Base-by-base conservation (phyloP, 2,329 filamentous ascomycete genomes). In the Colletotrichum kahawae region DNA sequence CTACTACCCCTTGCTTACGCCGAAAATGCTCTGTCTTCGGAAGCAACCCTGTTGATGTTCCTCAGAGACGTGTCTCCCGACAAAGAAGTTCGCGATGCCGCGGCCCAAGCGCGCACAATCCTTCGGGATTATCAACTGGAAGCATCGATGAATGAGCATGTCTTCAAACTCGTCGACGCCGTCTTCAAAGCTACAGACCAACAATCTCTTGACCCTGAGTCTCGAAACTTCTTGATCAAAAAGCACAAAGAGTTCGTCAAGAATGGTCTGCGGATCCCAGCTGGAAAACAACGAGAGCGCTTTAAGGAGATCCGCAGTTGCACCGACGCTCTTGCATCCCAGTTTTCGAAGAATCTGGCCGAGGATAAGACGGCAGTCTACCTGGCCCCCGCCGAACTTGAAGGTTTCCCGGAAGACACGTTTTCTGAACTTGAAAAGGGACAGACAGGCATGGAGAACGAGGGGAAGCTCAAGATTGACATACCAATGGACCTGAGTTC, bases 401-500 rank as follows among this genome's bases (percentile, higher is more conserved):
- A 66, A 4, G 72, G 68, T 0, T 62, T 67, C 1, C 62, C 68
- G 0, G 14, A 31, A 7, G 27, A 67, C 34, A n/a, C 7, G 1
- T 78, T 95, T 4, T 87, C 88, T 7, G 86, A 85, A 2, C 86
- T 96, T 71, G 92, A 94, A 82, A 93, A 94, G 84, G 95, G 94
- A 7, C 89, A 89, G 2, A 5, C 12, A 1, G 14, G 62, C 16
- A 60, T 24, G 1, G 92, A 92, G 75, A 93, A 94, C 72, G 93
- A 94, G 81, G 93, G 93, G 76, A 94, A 94, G 81, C 86, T 95
- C 79, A 93, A 90, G 82, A 86, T 96, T 51, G 92, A 90, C 4
- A 96, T 96, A 89, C 96, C 96, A 84, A 96, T 95, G 2, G 94
- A 96, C 81, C 88, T 95, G 36, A 93, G 95, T 83, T 94, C 94